Conservation (phyloP, 2,329 filamentous ascomycete species). For the Ilyonectria sp. region DNA sequence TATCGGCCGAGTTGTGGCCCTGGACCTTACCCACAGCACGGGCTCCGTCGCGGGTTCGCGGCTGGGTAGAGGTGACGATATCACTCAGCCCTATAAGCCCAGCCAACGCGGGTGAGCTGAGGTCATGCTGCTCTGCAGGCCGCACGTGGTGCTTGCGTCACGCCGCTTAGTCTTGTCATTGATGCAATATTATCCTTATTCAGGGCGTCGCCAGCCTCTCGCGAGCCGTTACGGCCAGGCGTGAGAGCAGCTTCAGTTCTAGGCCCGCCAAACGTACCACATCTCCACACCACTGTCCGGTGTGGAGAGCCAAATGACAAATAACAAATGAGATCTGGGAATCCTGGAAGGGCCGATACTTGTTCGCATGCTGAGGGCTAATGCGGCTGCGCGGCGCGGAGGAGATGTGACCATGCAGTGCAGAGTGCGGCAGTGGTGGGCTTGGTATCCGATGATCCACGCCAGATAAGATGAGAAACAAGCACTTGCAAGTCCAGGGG, state of each 20-base stretch:
- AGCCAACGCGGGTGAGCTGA: conserved; percentile 21
- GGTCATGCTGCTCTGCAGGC: conserved; percentile 17
- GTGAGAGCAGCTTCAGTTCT: conserved; percentile 17
- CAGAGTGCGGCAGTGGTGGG: conserved; percentile 22
- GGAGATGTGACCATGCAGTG: conserved; percentile 21
- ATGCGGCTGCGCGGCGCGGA: conserved; percentile 22
- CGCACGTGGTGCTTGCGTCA: conserved; percentile 26
- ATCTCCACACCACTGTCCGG: conserved; percentile 24
- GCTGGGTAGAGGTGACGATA: conserved; percentile 13
- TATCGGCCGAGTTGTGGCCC: conserved; percentile 28
- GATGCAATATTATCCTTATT: conserved; percentile 8
- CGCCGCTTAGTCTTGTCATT: conserved; percentile 20
- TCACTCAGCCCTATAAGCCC: conserved; percentile 30
- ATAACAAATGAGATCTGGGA: conserved; percentile 32
- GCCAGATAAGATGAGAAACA: conserved; percentile 31
- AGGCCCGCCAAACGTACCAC: conserved; percentile 33
- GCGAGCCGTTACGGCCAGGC: conserved; percentile 15
- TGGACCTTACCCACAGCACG: conserved; percentile 21
- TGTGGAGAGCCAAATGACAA: conserved; percentile 29
- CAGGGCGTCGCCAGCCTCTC: not conserved
- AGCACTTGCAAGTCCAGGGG: conserved; percentile 17
- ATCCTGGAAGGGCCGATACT: conserved; percentile 23
- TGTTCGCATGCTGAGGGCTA: conserved; percentile 24
- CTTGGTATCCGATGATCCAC: conserved; percentile 27
- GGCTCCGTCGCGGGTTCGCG: conserved; percentile 11